phyloP scores from a whole-genome alignment of 2,329 filamentous ascomycete genomes.

The Verticillium tricorpus region DNA sequence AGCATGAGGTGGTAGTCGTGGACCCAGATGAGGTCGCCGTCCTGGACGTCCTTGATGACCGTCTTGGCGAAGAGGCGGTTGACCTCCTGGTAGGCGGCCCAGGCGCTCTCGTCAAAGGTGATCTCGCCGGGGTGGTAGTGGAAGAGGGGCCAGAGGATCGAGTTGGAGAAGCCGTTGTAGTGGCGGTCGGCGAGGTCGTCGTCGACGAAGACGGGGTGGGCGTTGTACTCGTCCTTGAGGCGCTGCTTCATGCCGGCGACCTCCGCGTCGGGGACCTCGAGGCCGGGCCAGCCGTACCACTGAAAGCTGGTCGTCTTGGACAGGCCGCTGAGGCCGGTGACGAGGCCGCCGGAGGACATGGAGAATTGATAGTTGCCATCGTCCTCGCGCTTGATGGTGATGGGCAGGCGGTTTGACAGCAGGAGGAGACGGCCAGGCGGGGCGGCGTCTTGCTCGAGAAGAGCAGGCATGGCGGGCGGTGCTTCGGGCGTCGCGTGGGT shows the following conservation, averaged over 20 bases:
- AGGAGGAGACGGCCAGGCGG: conserved; percentile 62
- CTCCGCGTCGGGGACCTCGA: conserved; percentile 86
- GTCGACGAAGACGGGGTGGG: conserved; percentile 87
- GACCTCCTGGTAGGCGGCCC: conserved; percentile 88
- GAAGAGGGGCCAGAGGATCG: conserved; percentile 96
- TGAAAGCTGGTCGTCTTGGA: conserved; percentile 92
- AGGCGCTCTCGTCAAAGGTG: conserved; percentile 92
- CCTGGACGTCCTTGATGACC: conserved; percentile 80
- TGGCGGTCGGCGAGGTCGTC: conserved; percentile 91
- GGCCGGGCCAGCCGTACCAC: conserved; percentile 97
- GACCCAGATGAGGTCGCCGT: conserved; percentile 95
- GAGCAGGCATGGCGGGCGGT: conserved; percentile 28
- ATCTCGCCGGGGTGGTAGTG: conserved; percentile 99
- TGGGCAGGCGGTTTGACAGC: conserved; percentile 90
- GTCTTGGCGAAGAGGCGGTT: conserved; percentile 89
- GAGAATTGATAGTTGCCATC: conserved; percentile 90
- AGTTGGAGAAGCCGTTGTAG: conserved; percentile 98
- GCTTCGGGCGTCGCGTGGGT: neutral
- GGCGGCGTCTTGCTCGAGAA: conserved; percentile 27
- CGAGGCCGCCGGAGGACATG: conserved; percentile 94
- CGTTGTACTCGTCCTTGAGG: conserved; percentile 81
- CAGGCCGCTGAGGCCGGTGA: conserved; percentile 87
- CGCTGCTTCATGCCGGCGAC: conserved; percentile 68
- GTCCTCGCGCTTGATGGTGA: conserved; percentile 91
- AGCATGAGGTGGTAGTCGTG: conserved; percentile 99